A percentile compares a stretch with the other conserved stretches of the same genome.
Conservation (phyloP, 192 early-diverging fungal genomes). For the Polychytrium aggregatum region DNA sequence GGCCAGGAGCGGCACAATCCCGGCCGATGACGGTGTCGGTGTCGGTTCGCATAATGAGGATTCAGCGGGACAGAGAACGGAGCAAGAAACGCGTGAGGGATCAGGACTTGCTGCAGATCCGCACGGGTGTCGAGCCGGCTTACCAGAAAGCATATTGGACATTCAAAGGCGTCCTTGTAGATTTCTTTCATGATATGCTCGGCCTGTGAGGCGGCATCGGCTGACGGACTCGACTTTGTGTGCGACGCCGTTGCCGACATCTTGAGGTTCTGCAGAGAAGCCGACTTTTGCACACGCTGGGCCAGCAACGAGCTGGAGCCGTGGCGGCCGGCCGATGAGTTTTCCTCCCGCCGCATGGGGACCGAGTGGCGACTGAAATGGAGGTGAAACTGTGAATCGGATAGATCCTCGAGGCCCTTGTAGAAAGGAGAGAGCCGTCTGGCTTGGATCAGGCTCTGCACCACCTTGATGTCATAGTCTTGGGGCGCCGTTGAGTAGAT, state of each 20-base stretch:
- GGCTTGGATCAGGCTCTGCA: slow-evolving; percentile 61
- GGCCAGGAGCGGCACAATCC: too few relatives aligned
- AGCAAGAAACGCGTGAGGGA: background rate
- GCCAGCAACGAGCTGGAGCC: too few relatives aligned
- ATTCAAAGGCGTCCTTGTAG: slow-evolving; percentile 57
- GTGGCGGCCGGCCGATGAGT: too few relatives aligned
- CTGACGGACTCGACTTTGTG: too few relatives aligned
- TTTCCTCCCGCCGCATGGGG: too few relatives aligned
- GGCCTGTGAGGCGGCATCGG: too few relatives aligned
- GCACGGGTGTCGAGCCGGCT: slow-evolving; percentile 1
- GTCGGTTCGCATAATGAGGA: too few relatives aligned
- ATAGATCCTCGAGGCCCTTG: slow-evolving; percentile 52
- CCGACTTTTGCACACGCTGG: too few relatives aligned
- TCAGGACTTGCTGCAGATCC: background rate
- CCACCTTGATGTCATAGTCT: slow-evolving; percentile 65
- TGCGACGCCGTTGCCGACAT: too few relatives aligned
- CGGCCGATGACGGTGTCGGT: background rate
- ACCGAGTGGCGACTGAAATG: too few relatives aligned
- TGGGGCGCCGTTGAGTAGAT: slow-evolving; percentile 30
- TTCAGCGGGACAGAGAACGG: background rate
- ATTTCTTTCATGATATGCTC: slow-evolving; percentile 12
- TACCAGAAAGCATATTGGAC: slow-evolving; percentile 91
- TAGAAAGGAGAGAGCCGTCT: slow-evolving; percentile 81
- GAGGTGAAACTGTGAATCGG: background rate
- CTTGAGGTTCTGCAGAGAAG: background rate